Evolutionary conservation across 768 basidiomycete species (phyloP).

Genomic region (Epithele typhae): DNA sequence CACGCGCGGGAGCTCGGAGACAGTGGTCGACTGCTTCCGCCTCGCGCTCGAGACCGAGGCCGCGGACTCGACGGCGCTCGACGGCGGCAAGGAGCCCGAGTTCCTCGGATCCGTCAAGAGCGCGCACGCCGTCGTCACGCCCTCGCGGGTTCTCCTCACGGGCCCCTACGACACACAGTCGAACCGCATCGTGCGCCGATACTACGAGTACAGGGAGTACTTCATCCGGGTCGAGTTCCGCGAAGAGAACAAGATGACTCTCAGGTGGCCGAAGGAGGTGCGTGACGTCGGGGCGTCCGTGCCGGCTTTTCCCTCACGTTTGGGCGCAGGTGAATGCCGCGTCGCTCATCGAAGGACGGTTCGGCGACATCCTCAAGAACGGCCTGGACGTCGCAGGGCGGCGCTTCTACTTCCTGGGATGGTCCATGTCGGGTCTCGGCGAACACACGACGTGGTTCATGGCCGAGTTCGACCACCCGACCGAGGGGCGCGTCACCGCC

Average conservation of each 20-base stretch:
- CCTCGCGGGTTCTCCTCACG: conserved; percentile 68
- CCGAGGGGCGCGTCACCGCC: conserved; percentile 28
- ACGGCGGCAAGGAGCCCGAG: not conserved
- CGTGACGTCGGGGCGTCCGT: not conserved
- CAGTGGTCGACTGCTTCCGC: conserved; percentile 43
- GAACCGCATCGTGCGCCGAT: conserved; percentile 72
- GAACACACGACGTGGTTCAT: conserved; percentile 21
- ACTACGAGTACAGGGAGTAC: conserved; percentile 49
- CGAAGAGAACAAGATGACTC: conserved; percentile 69
- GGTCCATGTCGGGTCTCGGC: conserved; percentile 17
- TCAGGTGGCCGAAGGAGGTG: conserved; percentile 43
- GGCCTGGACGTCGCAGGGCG: conserved; percentile 17
- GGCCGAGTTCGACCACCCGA: conserved; percentile 12
- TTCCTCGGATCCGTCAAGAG: conserved; percentile 36
- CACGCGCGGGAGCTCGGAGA: conserved; percentile 36
- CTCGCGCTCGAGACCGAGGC: conserved; percentile 22
- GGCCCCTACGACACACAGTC: conserved; percentile 71
- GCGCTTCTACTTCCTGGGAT: conserved; percentile 18
- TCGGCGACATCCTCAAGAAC: conserved; percentile 15
- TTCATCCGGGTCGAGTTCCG: conserved; percentile 82
- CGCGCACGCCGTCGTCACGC: conserved; percentile 73
- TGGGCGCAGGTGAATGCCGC: conserved; percentile 8
- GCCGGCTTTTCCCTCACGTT: conserved; percentile 26
- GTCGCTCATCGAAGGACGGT: conserved; percentile 16
- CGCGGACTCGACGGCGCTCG: conserved; percentile 1